Conservation (phyloP, 495 filamentous ascomycete genomes). For the Symbiotaphrina buchneri region DNA sequence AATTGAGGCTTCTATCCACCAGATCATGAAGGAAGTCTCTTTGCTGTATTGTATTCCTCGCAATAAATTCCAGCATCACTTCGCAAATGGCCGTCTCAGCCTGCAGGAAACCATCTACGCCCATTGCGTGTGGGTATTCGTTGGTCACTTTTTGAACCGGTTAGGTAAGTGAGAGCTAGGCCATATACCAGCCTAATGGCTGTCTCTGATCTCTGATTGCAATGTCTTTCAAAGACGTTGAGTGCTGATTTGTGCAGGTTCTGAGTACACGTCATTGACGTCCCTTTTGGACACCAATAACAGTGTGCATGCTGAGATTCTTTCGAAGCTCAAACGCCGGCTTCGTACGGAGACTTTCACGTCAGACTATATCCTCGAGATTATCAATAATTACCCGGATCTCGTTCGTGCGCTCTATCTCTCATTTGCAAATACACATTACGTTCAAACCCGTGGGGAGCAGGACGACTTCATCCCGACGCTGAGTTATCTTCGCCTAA, state of each 20-base stretch:
- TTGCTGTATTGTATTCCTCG: conserved; percentile 95
- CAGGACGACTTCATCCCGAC: conserved; percentile 65
- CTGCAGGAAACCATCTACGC: conserved; percentile 94
- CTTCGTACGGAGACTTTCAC: conserved; percentile 94
- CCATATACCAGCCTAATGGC: too few species aligned
- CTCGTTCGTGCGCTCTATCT: conserved; percentile 78
- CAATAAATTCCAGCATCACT: conserved; percentile 80
- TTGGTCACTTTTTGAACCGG: conserved; percentile 91
- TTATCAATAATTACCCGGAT: conserved; percentile 78
- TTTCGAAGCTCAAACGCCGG: conserved; percentile 89
- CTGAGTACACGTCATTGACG: conserved; percentile 71
- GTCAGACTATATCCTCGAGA: conserved; percentile 90
- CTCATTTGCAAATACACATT: conserved; percentile 76
- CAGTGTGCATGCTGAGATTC: conserved; percentile 67
- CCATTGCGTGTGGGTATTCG: conserved; percentile 92
- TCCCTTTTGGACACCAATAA: conserved; percentile 64
- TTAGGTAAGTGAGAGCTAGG: conserved; percentile 41
- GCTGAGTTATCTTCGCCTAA: conserved; percentile 50
- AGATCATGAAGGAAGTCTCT: conserved; percentile 96
- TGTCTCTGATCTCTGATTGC: too few species aligned
- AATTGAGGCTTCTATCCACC: conserved; percentile 88
- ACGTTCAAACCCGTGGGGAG: conserved; percentile 57
- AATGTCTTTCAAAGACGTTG: too few species aligned
- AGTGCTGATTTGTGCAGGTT: conserved; percentile 15
- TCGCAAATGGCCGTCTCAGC: conserved; percentile 70